Conservation (phyloP, 2,329 filamentous ascomycete species). For the Aplosporella prunicola region DNA sequence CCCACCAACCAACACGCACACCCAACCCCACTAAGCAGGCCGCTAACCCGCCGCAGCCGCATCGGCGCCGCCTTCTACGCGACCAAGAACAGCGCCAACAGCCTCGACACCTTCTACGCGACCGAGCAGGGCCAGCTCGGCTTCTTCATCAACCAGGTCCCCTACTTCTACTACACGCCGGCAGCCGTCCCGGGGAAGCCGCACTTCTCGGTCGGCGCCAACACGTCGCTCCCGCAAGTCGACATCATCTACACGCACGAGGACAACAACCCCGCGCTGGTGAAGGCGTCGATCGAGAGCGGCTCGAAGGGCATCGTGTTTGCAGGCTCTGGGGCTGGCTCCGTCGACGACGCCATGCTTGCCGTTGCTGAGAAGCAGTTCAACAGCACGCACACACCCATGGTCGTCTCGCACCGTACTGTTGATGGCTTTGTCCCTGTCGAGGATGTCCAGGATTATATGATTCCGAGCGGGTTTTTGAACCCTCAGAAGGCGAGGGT, state of each 20-base stretch:
- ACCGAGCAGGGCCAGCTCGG: constrained; percentile 50
- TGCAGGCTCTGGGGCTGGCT: constrained; percentile 47
- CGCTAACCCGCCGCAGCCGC: constrained; percentile 23
- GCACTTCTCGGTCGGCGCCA: constrained; percentile 16
- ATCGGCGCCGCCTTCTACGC: constrained; percentile 50
- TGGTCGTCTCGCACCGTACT: constrained; percentile 45
- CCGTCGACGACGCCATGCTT: constrained; percentile 33
- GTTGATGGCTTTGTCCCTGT: constrained; percentile 44
- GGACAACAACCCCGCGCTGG: constrained; percentile 40
- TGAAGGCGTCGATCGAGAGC: constrained; percentile 38
- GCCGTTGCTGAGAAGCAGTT: constrained; percentile 36
- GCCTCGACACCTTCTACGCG: constrained; percentile 52
- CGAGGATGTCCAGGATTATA: constrained; percentile 17
- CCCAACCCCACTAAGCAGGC: background rate
- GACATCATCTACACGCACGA: constrained; percentile 50
- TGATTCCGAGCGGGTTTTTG: constrained; percentile 42
- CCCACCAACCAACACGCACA: background rate
- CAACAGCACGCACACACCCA: constrained; percentile 38
- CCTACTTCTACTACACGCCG: constrained; percentile 51
- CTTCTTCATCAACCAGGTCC: constrained; percentile 47
- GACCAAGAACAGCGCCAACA: constrained; percentile 54
- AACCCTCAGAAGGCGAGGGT: constrained; percentile 49
- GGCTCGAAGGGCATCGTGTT: constrained; percentile 48
- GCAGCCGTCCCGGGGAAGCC: constrained; percentile 34
- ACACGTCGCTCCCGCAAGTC: constrained; percentile 40